Conservation (phyloP, 1,284 basidiomycete species). For the Amylostereum chailletii region DNA sequence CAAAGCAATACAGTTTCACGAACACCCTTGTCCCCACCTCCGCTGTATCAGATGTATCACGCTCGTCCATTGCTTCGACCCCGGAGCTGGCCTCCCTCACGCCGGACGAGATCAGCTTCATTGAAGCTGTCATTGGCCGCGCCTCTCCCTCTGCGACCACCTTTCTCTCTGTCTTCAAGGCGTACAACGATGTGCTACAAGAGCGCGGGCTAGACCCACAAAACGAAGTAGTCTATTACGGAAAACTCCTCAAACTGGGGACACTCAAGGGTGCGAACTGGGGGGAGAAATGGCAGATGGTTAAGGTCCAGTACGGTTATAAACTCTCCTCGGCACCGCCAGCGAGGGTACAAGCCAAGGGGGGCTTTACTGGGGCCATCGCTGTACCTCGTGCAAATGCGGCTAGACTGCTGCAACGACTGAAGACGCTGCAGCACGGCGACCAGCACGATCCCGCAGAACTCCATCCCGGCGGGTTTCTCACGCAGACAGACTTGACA, state of each 20-base stretch:
- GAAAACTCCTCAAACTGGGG: conserved; percentile 69
- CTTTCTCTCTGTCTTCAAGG: conserved; percentile 71
- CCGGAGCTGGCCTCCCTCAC: conserved; percentile 55
- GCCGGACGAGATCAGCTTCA: conserved; percentile 52
- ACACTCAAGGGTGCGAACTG: conserved; percentile 68
- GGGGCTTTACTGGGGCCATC: conserved; percentile 9
- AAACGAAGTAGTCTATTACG: conserved; percentile 71
- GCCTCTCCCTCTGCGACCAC: conserved; percentile 58
- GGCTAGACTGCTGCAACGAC: conserved; percentile 11
- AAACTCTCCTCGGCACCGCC: conserved; percentile 9
- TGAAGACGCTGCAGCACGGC: conserved; percentile 9
- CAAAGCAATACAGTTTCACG: conserved; percentile 10
- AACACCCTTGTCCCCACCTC: conserved; percentile 18
- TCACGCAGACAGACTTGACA: conserved; percentile 8
- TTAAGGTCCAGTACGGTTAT: conserved; percentile 50
- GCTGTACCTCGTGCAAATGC: conserved; percentile 7
- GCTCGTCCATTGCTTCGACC: conserved; percentile 34
- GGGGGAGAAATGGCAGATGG: conserved; percentile 66
- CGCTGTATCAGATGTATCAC: conserved; percentile 30
- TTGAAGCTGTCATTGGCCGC: conserved; percentile 64
- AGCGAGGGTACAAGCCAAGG: conserved; percentile 5
- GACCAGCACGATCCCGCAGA: conserved; percentile 2
- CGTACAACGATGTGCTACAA: conserved; percentile 68
- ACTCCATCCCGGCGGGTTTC: conserved; percentile 4
- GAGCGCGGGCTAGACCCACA: conserved; percentile 70